Base-by-base conservation (phyloP, 805 yeast species). In the Starmerella riodocensis region DNA sequence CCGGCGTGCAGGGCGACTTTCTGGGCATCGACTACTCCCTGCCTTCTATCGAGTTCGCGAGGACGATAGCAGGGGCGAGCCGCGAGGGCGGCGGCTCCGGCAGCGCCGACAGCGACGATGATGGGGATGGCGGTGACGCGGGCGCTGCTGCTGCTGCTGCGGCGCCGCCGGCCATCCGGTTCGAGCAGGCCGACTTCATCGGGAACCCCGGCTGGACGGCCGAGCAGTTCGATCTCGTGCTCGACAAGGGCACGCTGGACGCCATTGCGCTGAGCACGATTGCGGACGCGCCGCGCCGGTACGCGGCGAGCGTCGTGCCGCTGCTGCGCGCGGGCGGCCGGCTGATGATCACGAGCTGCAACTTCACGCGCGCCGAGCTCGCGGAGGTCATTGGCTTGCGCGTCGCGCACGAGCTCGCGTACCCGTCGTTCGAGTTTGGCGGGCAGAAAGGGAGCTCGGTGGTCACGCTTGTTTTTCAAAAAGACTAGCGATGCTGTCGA, bases 231-330 rank as follows among this genome's bases (percentile, higher is more conserved):
- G 94, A 86, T 54, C 58, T 91, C 7, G 71, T 88, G 1, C 62
- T 85, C 14, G 99, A 91, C 60, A 91, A 91, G 57, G 99, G 99
- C 7, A 91, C 99, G 0, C 62, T 91, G 18, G 99, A 91, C 61
- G 99, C 99, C 4, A 88, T 91, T 45, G 96, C 95, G 0, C 66
- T 91, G 32, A 82, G 83, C 56, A 61, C 60, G 11, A 66, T 64
- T 6, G 46, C 50, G 2, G 54, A 58, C 6, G 53, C 53, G 4
- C 51, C 49, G 1, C 49, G 49, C 69, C 62, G 73, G 13, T 88
- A 91, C 52, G 74, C 85, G 0, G 47, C 49, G 0, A 75, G 72
- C 26, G 76, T 83, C 17, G 63, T 64, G 33, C 67, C 69, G 40
- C 49, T 82, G 37, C 60, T 91, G 59, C 66, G 67, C 31, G 46